Conservation (phyloP, 2,329 filamentous ascomycete genomes). For the Parascedosporium putredinis region DNA sequence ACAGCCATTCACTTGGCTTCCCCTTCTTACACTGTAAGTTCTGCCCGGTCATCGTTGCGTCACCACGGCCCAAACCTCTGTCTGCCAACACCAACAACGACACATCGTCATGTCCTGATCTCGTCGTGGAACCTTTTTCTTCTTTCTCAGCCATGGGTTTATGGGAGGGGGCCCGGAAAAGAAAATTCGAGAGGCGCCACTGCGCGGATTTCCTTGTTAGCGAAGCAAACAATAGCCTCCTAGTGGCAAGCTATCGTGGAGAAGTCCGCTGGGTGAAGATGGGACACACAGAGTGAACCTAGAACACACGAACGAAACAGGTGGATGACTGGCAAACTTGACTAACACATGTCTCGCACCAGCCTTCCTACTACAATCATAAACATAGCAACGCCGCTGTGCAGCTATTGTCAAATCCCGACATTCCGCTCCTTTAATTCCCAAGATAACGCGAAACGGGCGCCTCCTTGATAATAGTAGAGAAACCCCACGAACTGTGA, state of each 20-base stretch:
- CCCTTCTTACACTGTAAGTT: slow-evolving; percentile 5
- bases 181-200: background rate
- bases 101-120: too few species aligned
- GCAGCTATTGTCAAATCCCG: slow-evolving; percentile 1
- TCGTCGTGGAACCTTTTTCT: too few species aligned
- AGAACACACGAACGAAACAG: background rate
- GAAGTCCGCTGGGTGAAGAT: background rate
- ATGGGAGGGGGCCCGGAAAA: background rate
- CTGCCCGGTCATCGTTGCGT: background rate
- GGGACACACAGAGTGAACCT: background rate
- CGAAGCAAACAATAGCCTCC: too few species aligned
- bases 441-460: background rate
- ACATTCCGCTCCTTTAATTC: slow-evolving; percentile 7
- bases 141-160: too few species aligned
- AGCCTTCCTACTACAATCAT: slow-evolving; percentile 3
- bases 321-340: background rate
- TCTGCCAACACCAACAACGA: too few species aligned
- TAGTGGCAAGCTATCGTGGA: too few species aligned
- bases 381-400: slow-evolving; percentile 3
- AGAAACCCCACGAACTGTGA: background rate
- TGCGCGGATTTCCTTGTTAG: too few species aligned
- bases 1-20: background rate
- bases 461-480: background rate
- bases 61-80: background rate
- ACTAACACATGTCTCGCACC: slow-evolving; percentile 5